Conservation (phyloP, 1,139 yeast species). For the Magnusiomyces sp. region DNA sequence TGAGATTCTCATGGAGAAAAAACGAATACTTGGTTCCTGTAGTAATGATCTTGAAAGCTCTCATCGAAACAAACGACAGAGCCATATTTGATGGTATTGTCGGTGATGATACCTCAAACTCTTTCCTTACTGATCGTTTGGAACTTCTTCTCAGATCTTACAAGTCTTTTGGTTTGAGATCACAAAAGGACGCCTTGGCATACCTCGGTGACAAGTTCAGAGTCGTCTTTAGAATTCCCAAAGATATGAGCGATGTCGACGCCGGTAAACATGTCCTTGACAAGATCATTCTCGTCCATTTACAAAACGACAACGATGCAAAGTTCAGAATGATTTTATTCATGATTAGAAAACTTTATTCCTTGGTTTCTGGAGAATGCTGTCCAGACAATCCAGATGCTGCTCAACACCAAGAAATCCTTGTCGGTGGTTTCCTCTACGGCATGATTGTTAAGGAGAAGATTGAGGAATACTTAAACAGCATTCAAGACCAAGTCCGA, state of each 20-base stretch:
- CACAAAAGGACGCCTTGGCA: slow-evolving; percentile 82
- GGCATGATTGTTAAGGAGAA: slow-evolving; percentile 97
- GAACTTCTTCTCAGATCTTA: slow-evolving; percentile 84
- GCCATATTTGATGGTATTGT: slow-evolving; percentile 94
- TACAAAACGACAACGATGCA: slow-evolving; percentile 53
- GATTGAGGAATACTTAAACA: slow-evolving; percentile 81
- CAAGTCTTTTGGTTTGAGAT: slow-evolving; percentile 68
- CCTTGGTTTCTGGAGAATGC: slow-evolving; percentile 95
- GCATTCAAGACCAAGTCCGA: slow-evolving; percentile 63
- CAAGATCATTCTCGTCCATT: slow-evolving; percentile 84
- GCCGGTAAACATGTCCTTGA: slow-evolving; percentile 81
- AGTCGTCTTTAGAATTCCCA: slow-evolving; percentile 82
- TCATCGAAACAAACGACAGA: slow-evolving; percentile 83
- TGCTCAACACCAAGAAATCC: slow-evolving; percentile 95
- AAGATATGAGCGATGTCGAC: slow-evolving; percentile 79
- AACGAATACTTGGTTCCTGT: slow-evolving; percentile 93
- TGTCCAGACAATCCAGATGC: slow-evolving; percentile 98
- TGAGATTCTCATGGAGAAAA: slow-evolving; percentile 94
- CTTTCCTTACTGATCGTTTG: slow-evolving; percentile 95
- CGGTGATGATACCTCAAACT: slow-evolving; percentile 77
- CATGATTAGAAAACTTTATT: slow-evolving; percentile 91
- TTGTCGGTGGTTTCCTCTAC: slow-evolving; percentile 90
- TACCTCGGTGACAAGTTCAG: slow-evolving; percentile 94
- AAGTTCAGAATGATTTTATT: slow-evolving; percentile 81
- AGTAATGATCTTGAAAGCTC: slow-evolving; percentile 83